Base-by-base conservation (phyloP, 257 asterid species). In the Przewalskia tangutica region DNA sequence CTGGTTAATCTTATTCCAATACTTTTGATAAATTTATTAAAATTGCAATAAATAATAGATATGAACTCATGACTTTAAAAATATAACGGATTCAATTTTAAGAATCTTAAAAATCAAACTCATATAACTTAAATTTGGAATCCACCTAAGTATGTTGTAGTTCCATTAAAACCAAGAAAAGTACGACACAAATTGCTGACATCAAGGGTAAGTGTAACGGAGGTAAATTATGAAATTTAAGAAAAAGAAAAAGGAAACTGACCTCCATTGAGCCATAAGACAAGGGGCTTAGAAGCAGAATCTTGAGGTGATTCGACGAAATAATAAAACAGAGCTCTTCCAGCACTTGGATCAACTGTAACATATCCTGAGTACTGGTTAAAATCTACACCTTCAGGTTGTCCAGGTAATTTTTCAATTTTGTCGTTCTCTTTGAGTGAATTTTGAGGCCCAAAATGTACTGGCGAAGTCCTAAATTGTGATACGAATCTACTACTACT, bases 251-350 rank as follows among this genome's bases (percentile, higher is more conserved):
- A 11, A 46, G 9, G 7, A 12, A 18, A 4, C 20, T 56, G 82
- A 89, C 95, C 91, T 85, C 92, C 92, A 83, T 88, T 90, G 36
- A 91, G 79, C 95, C 95, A 91, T 59, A 89, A 81, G 81, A 86
- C 84, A 36, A 90, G 86, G 65, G 92, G 91, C 20, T 86, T 86
- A 62, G 75, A 71, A 18, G 83, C 66, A 23, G 90, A 67, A 73
- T 86, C 55, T 8, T 73, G 8, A 0, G 90, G 85, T 6, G 93
- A 88, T 85, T 90, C 91, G 4, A 80, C 90, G 48, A 90, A 88
- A 76, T 89, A 91, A 83, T 90, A 90, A 40, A 89, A 90, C 76
- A 90, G 66, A 23, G 88, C 83, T 77, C 89, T 71, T 44, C 91
- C 93, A 0, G 88, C 86, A 48, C 4, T 53, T 0, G 84, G 79